Evolutionary conservation across 768 basidiomycete species (phyloP), one percentile per base, ranked within the genome.

Genomic region (Xerocomellus intermedius): DNA sequence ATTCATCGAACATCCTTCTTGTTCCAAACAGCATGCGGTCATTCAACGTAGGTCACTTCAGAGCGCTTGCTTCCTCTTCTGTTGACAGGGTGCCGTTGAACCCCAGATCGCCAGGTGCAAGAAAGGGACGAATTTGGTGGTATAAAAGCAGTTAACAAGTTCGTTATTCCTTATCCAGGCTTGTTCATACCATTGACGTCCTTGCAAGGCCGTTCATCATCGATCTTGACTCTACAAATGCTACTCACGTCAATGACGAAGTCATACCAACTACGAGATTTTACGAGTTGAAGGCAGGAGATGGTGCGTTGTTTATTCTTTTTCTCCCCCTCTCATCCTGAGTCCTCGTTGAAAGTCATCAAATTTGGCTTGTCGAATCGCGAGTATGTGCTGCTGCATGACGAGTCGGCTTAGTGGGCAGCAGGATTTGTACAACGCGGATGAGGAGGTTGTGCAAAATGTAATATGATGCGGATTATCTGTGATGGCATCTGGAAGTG

Each of bases 141-240:
- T 43, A 75, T 81, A 8, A 95, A 91, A 68, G 77, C 82, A n/a
- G 73, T 79, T 5, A 82, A 91, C 42, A 99, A 98, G 96, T 96
- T 45, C 42, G 91, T 79, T 8, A 19, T 49, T 44, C 21, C 17
- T 19, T 35, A 8, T 39, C 51, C n/a, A 36, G 13, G 12, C 30
- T 36, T 59, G 45, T 61, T 28, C 36, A 22, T 58, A 19, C 37
- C 36, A 21, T 24, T 60, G 35, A 67, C 13, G 22, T 35, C 57
- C 22, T 42, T 33, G 28, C 19, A 50, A 98, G 94, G 67, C 94
- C 97, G 2, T 99, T 94, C 70, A 83, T 99, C 47, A 97, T 99
- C 56, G 97, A 99, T 73, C 83, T 99, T 9, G 95, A 99, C 63
- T 97, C 94, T n/a, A 98, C 97, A 3, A 99, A 99, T 67, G 86